Percentiles rank a stretch among this genome's conserved stretches.
Evolutionary conservation across 2,329 filamentous ascomycete genomes (phyloP).

Genomic region (Phyllosticta citrichinensis): DNA sequence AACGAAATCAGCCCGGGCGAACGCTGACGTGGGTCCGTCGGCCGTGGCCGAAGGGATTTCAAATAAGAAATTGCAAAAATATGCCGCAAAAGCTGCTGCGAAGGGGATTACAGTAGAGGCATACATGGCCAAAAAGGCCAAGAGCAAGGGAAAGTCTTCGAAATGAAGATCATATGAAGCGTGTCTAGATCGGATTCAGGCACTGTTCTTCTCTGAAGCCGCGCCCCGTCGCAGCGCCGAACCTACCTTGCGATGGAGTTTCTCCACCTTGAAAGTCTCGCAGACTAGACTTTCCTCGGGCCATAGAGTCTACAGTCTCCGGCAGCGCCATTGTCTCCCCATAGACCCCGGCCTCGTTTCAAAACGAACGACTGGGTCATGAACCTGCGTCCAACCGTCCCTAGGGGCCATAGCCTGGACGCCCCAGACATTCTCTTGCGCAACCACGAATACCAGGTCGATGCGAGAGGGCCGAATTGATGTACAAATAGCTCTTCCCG

Average conservation of each 20-base stretch:
- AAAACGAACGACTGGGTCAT: neutral
- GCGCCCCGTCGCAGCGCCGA: neutral
- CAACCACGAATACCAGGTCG: neutral
- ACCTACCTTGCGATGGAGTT: neutral
- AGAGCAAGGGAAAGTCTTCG: neutral
- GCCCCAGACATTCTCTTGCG: neutral
- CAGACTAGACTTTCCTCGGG: neutral
- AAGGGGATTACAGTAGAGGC: conserved; percentile 30
- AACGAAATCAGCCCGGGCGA: neutral
- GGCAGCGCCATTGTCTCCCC: neutral
- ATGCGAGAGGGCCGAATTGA: neutral
- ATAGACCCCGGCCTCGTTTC: neutral
- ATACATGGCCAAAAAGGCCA: conserved; percentile 26
- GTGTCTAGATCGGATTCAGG: neutral
- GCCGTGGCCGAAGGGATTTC: neutral
- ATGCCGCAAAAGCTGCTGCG: conserved; percentile 11
- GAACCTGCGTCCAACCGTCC: neutral
- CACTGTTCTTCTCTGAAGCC: neutral
- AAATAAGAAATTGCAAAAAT: conserved; percentile 2
- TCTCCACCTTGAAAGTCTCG: neutral
- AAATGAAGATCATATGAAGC: neutral
- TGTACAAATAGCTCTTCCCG: neutral
- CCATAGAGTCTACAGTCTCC: neutral
- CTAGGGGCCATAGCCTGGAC: neutral
- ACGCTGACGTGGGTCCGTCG: neutral